Evolutionary conservation across 352 stramenopile species (phyloP).

Genomic region (Globisporangium cylindrosporum): DNA sequence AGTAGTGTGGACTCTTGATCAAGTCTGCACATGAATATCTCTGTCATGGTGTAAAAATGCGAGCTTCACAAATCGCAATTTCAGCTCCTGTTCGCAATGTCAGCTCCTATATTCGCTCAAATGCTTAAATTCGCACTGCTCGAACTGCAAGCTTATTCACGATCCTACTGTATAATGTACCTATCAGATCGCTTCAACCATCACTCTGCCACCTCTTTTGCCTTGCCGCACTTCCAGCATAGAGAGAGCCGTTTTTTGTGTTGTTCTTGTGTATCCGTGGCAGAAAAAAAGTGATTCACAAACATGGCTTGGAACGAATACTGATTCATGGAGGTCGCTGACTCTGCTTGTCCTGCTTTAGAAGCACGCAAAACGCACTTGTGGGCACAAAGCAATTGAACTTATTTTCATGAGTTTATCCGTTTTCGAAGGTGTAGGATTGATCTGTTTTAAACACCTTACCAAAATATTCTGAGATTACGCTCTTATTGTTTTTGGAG

Average conservation of each 20-base stretch:
- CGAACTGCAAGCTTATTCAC: background rate
- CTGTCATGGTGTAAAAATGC: background rate
- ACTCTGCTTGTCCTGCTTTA: background rate
- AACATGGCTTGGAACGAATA: background rate
- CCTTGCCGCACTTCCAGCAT: constrained; percentile 3
- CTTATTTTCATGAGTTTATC: constrained; percentile 1
- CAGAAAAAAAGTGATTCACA: constrained; percentile 3
- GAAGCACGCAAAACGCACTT: background rate
- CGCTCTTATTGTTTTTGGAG: background rate
- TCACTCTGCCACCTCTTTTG: background rate
- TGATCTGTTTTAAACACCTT: background rate
- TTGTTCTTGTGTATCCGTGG: background rate
- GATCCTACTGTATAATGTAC: background rate
- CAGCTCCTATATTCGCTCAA: background rate
- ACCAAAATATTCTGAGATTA: background rate
- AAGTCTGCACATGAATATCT: background rate
- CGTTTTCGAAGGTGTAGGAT: background rate
- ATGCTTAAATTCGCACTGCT: background rate
- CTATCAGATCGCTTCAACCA: background rate
- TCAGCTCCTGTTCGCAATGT: background rate
- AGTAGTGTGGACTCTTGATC: background rate
- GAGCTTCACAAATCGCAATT: background rate
- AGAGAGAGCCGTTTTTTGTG: constrained; percentile 10
- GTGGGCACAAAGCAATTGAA: background rate
- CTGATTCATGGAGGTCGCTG: background rate